phyloP scores from a whole-genome alignment of 2,329 filamentous ascomycete genomes.

The Sarocladium strictum region DNA sequence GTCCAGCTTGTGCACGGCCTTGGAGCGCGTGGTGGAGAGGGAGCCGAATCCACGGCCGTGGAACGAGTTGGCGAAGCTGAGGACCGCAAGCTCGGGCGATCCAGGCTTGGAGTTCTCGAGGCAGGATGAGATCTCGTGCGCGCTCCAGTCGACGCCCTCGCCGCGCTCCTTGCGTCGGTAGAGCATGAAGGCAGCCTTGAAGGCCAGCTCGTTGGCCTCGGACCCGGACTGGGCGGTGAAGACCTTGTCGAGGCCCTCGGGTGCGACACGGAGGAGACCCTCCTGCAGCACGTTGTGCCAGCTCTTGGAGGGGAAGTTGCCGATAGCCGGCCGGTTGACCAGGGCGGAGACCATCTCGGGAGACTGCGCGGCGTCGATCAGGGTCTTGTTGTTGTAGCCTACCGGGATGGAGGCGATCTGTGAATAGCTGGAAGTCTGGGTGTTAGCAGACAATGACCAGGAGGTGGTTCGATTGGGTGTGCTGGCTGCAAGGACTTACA shows the following conservation, averaged over 20 bases:
- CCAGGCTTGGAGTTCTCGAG: slow-evolving; percentile 71
- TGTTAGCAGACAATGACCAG: background rate
- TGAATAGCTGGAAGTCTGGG: slow-evolving; percentile 50
- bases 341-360: slow-evolving; percentile 67
- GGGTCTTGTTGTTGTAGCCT: slow-evolving; percentile 71
- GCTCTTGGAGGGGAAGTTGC: slow-evolving; percentile 73
- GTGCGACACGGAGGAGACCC: slow-evolving; percentile 67
- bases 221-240: slow-evolving; percentile 76
- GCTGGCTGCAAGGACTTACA: no score
- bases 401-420: slow-evolving; percentile 82
- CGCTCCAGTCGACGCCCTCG: slow-evolving; percentile 61
- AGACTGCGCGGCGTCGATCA: slow-evolving; percentile 59
- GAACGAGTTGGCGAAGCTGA: slow-evolving; percentile 74
- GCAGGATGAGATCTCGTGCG: slow-evolving; percentile 59
- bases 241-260: slow-evolving; percentile 67
- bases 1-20: slow-evolving; percentile 80
- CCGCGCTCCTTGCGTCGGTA: slow-evolving; percentile 67
- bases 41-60: slow-evolving; percentile 76
- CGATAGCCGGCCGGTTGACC: slow-evolving; percentile 73
- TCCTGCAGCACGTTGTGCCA: slow-evolving; percentile 68
- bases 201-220: slow-evolving; percentile 79
- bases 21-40: slow-evolving; percentile 72
- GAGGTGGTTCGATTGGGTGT: no score
- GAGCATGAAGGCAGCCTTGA: slow-evolving; percentile 84
- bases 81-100: slow-evolving; percentile 67